Percentiles rank a stretch among this genome's conserved stretches.
phyloP scores from a whole-genome alignment of 805 yeast species.

The Saccharomycopsis sp. region DNA sequence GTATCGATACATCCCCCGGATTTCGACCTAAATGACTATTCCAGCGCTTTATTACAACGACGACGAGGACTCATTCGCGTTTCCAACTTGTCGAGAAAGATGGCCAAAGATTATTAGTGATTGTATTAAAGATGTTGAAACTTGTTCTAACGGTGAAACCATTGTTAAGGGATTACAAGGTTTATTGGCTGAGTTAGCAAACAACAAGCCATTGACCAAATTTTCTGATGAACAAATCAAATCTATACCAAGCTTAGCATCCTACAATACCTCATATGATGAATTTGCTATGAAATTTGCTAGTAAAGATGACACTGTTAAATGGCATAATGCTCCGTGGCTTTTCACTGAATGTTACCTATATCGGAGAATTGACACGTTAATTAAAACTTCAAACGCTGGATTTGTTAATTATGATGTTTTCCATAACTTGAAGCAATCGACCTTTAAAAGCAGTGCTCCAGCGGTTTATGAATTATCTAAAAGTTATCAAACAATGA shows the following conservation, averaged over 20 bases:
- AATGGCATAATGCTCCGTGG: constrained; percentile 92
- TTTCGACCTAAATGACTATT: constrained; percentile 21
- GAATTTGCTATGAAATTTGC: constrained; percentile 21
- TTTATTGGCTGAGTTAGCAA: constrained; percentile 12
- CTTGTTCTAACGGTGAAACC: constrained; percentile 12
- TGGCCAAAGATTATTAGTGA: constrained; percentile 82
- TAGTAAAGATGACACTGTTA: constrained; percentile 27
- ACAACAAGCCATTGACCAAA: constrained; percentile 26
- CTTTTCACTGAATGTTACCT: constrained; percentile 76
- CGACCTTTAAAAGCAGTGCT: constrained; percentile 67
- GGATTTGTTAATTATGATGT: constrained; percentile 52
- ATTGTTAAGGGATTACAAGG: constrained; percentile 13
- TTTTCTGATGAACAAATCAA: constrained; percentile 35
- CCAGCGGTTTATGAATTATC: constrained; percentile 80
- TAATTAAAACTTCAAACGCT: constrained; percentile 29
- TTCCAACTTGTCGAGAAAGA: constrained; percentile 65
- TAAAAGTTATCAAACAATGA: constrained; percentile 38
- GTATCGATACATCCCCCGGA: neutral
- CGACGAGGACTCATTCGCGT: constrained; percentile 76
- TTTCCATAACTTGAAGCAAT: constrained; percentile 61
- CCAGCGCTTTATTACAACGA: constrained; percentile 54
- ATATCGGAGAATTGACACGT: constrained; percentile 55
- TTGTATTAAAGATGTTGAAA: constrained; percentile 53
- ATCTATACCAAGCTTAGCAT: constrained; percentile 38
- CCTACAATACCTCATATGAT: constrained; percentile 53